Conservation (phyloP, 164 flowering plant species). For the Platanus orientalis region DNA sequence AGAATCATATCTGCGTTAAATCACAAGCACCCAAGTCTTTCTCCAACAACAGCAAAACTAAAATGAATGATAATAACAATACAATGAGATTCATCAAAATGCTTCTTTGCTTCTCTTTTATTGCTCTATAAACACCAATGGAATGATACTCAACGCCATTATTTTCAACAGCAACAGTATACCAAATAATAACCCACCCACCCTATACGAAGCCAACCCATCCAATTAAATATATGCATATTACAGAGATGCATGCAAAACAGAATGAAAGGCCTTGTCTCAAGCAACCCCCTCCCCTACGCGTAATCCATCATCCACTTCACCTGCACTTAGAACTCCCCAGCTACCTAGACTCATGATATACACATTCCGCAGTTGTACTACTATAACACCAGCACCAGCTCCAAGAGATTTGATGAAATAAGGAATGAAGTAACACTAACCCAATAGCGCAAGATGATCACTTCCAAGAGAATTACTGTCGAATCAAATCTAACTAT, state of each 20-base stretch:
- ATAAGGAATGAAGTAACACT: not conserved
- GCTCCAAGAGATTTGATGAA: slow-evolving; percentile 5
- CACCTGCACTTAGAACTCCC: not conserved
- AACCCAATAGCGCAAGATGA: not conserved
- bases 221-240: not conserved
- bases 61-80: too few relatives aligned
- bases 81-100: not conserved
- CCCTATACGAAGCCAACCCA: not conserved
- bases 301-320: slow-evolving; percentile 1
- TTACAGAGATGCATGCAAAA: not conserved
- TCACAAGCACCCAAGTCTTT: too few relatives aligned
- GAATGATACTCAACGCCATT: slow-evolving; percentile 6
- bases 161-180: slow-evolving; percentile 5
- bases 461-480: slow-evolving; percentile 8
- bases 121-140: not conserved
- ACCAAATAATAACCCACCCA: not conserved
- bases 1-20: too few relatives aligned
- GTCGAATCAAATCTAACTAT: not conserved
- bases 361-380: slow-evolving; percentile 14
- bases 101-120: not conserved
- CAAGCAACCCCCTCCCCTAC: not conserved
- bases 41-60: too few relatives aligned
- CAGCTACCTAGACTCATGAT: slow-evolving; percentile 9
- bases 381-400: slow-evolving; percentile 2
- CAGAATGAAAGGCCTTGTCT: not conserved